phyloP scores from a whole-genome alignment of 306 rosid genomes.

The Dicorynia guianensis region DNA sequence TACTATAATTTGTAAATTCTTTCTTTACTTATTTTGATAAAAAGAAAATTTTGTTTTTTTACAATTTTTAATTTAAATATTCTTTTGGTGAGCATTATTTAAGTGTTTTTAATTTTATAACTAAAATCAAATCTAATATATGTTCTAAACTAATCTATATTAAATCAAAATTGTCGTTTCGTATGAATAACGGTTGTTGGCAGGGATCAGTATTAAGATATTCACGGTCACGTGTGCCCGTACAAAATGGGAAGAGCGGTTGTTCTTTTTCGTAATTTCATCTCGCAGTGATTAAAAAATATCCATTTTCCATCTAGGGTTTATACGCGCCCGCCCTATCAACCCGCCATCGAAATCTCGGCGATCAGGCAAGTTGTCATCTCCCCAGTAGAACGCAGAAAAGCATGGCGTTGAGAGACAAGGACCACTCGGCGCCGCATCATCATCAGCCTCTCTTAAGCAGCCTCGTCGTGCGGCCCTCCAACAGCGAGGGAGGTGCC shows the following conservation, averaged over 20 bases:
- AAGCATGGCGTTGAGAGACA: slow-evolving; percentile 48
- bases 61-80: no score
- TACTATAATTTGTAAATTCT: no score
- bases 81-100: no score
- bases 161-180: no score
- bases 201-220: no score
- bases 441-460: slow-evolving; percentile 58
- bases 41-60: no score
- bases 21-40: no score
- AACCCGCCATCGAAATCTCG: background rate
- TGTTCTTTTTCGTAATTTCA: background rate
- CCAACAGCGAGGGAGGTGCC: slow-evolving; percentile 33
- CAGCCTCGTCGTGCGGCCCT: slow-evolving; percentile 60
- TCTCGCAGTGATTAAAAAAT: background rate
- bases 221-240: no score
- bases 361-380: background rate
- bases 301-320: background rate
- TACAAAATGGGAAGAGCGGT: background rate
- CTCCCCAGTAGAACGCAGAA: background rate
- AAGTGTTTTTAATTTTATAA: no score
- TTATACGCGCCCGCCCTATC: background rate
- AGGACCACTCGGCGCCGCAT: slow-evolving; percentile 48
- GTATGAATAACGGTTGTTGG: no score
- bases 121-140: no score
- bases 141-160: no score